A percentile compares a stretch with the other conserved stretches of the same genome.
phyloP scores from a whole-genome alignment of 176 grass and related monocot species.

The Areca catechu region DNA sequence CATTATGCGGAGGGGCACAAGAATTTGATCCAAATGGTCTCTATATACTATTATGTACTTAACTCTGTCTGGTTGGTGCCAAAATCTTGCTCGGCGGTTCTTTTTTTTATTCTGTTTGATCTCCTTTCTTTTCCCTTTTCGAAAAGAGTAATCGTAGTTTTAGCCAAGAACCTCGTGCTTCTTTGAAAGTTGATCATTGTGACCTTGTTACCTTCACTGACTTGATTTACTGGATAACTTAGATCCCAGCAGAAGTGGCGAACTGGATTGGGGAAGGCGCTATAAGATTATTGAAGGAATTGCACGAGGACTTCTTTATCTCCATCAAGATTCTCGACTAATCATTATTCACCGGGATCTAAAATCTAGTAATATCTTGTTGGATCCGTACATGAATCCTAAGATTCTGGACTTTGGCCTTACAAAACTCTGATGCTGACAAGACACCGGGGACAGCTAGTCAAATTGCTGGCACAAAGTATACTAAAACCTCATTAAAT shows the following conservation, averaged over 20 bases:
- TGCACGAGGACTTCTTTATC: slow-evolving; percentile 4
- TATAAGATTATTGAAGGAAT: slow-evolving; percentile 12
- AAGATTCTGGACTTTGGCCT: slow-evolving; percentile 15
- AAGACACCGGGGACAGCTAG: background rate
- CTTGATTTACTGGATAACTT: slow-evolving; percentile 15
- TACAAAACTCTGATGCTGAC: background rate
- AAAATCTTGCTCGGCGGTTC: too few species aligned
- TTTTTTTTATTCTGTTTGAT: too few species aligned
- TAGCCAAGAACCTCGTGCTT: too few species aligned
- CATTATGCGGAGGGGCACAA: too few species aligned
- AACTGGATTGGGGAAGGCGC: slow-evolving; percentile 1
- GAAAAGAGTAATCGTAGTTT: too few species aligned
- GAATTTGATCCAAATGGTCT: too few species aligned
- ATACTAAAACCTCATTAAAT: background rate
- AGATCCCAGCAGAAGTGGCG: slow-evolving; percentile 23
- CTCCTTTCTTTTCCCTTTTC: too few species aligned
- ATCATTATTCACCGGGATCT: slow-evolving; percentile 7
- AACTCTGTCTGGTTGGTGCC: too few species aligned
- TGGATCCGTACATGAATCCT: slow-evolving; percentile 4
- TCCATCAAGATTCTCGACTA: slow-evolving; percentile 13
- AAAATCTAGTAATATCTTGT: slow-evolving; percentile 16
- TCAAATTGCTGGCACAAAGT: slow-evolving; percentile 13
- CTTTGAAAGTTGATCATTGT: too few species aligned
- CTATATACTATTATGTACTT: too few species aligned
- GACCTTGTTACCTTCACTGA: too few species aligned